phyloP scores from a whole-genome alignment of 345 rosid species.

The Nephelium lappaceum region DNA sequence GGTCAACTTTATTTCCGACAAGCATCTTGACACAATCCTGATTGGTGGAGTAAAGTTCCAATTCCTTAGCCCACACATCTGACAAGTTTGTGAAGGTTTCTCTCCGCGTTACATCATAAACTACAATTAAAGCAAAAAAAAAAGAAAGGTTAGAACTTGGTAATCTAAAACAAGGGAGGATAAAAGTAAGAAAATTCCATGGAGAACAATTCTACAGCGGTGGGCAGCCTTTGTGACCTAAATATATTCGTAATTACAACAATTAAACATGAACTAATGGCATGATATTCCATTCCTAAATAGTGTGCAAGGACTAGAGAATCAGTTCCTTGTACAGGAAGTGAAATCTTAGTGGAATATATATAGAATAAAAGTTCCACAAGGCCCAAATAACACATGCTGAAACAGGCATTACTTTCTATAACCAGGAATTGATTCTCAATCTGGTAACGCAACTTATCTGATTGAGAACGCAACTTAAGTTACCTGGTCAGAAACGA shows the following conservation, averaged over 20 bases:
- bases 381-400: background rate
- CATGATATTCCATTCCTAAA: no score
- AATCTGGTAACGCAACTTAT: no score
- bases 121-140: constrained; percentile 41
- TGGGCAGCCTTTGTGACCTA: background rate
- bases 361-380: background rate
- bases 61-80: constrained; percentile 94
- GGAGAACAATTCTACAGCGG: background rate
- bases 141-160: background rate
- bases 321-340: background rate
- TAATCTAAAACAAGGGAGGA: background rate
- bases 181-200: background rate
- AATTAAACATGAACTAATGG: no score
- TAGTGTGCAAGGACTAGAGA: background rate
- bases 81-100: constrained; percentile 86
- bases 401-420: no score
- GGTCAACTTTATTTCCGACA: constrained; percentile 94
- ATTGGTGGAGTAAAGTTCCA: constrained; percentile 79
- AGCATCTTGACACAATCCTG: constrained; percentile 89
- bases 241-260: no score
- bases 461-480: no score
- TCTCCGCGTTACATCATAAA: constrained; percentile 90
- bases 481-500: no score
- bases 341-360: background rate
- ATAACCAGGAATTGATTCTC: no score